Conservation (phyloP, 345 rosid species). For the Rhodamnia argentea region DNA sequence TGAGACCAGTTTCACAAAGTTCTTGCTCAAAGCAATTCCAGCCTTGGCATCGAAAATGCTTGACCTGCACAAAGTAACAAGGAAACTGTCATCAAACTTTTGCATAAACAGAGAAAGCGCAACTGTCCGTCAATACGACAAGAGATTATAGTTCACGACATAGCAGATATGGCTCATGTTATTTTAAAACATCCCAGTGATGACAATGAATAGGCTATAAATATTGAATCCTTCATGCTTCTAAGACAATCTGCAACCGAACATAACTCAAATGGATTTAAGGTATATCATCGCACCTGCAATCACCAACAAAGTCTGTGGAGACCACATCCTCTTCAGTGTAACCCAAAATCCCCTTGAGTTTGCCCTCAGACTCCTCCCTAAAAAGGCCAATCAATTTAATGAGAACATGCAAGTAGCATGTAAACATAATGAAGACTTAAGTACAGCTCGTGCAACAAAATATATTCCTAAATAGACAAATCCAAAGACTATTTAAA, state of each 20-base stretch:
- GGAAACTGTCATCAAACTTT: neutral
- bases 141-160: neutral
- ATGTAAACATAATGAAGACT: neutral
- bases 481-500: neutral
- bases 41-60: conserved; percentile 97
- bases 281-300: conserved; percentile 26
- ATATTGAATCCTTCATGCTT: neutral
- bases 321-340: conserved; percentile 84
- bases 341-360: conserved; percentile 86
- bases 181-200: neutral
- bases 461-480: neutral
- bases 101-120: neutral
- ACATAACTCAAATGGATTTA: neutral
- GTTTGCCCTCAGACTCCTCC: conserved; percentile 67
- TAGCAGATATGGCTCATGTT: neutral
- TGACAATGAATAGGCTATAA: neutral
- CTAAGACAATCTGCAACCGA: neutral
- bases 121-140: neutral
- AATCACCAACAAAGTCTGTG: conserved; percentile 72
- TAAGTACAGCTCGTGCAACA: neutral
- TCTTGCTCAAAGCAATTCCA: conserved; percentile 64
- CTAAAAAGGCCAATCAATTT: conserved; percentile 5
- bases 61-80: conserved; percentile 31
- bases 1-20: conserved; percentile 62
- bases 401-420: neutral